Evolutionary conservation across 768 basidiomycete species (phyloP), one percentile per base, ranked within the genome.

Genomic region (Tricholoma furcatifolium): DNA sequence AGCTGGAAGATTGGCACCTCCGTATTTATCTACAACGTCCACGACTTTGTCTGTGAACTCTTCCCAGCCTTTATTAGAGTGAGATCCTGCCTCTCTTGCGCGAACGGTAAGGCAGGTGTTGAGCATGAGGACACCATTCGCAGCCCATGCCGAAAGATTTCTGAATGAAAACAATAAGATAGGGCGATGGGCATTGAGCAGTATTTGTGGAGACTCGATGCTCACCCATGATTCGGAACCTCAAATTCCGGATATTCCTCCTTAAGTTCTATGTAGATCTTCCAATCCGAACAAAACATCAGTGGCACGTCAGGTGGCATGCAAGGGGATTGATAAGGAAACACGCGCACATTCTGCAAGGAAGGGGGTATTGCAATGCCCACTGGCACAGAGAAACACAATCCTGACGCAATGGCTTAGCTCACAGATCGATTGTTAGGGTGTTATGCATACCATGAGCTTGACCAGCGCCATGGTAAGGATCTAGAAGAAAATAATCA

Each of bases 71-170:
- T 78, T 85, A 61, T 83, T 81, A 36, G 85, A 80, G 69, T 97
- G 95, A 47, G 93, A 93, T 34, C 81, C 89, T 15, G 95, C 82
- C 50, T 79, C 60, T 51, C 79, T 78, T 0, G 88, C 87, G 49
- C 82, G 80, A 35, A 97, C 95, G 2, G 95, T 96, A 44, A 98
- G 77, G 54, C 86, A 88, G n/a, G 93, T 91, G 73, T 97, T 98
- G 43, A 97, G 80, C 68, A 96, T 80, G 54, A 97, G 76, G 36
- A 98, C 94, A 46, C 95, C 95, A 52, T 87, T 85, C 54, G 82
- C 74, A 1, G 93, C 91, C 88, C 92, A 93, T 17, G 76, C 67
- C 6, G 82, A 81, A 40, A 98, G 76, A 64, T 93, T 90, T 51
- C 95, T 93, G 61, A 31, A 55, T 30, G 46, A 40, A 44, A 32